These are phyloP conservation scores for Russula olivacea DNA, from an alignment of 768 basidiomycete species.

Conservation along the genomic window DNA sequence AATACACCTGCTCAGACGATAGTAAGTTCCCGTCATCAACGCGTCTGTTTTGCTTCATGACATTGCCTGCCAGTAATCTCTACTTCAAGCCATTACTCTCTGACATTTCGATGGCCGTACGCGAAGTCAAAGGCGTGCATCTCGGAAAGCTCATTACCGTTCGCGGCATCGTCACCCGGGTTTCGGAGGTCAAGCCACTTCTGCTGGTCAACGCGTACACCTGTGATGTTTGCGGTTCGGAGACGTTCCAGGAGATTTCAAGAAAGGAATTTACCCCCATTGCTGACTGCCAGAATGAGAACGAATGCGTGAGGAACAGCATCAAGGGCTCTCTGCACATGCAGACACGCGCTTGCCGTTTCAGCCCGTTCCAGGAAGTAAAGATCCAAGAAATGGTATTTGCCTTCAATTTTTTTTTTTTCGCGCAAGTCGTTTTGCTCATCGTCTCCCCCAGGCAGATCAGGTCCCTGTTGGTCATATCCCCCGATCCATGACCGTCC, in stretches of 20 bases:
- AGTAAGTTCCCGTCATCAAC: conserved; percentile 53
- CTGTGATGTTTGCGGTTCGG: conserved; percentile 95
- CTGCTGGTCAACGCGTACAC: conserved; percentile 97
- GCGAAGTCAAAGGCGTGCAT: conserved; percentile 79
- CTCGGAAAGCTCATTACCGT: conserved; percentile 94
- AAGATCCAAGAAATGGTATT: conserved; percentile 98
- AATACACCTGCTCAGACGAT: conserved; percentile 85
- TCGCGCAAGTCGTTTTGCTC: conserved; percentile 5
- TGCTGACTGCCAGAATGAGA: conserved; percentile 78
- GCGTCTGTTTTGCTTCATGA: conserved; percentile 16
- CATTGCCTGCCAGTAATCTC: conserved; percentile 58
- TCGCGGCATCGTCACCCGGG: conserved; percentile 95
- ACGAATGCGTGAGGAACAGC: conserved; percentile 79
- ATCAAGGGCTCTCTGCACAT: conserved; percentile 90
- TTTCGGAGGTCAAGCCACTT: conserved; percentile 97
- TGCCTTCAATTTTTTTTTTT: not conserved
- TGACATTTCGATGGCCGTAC: conserved; percentile 77
- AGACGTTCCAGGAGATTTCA: conserved; percentile 96
- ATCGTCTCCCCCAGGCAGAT: conserved; percentile 60
- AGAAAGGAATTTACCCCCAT: conserved; percentile 89
- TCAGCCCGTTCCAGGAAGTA: conserved; percentile 96
- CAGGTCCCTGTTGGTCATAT: conserved; percentile 99
- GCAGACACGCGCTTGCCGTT: conserved; percentile 97
- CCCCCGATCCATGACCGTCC: conserved; percentile 96
- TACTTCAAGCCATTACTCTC: conserved; percentile 87